Conservation (phyloP, 257 asterid species). For the Verbena officinalis region DNA sequence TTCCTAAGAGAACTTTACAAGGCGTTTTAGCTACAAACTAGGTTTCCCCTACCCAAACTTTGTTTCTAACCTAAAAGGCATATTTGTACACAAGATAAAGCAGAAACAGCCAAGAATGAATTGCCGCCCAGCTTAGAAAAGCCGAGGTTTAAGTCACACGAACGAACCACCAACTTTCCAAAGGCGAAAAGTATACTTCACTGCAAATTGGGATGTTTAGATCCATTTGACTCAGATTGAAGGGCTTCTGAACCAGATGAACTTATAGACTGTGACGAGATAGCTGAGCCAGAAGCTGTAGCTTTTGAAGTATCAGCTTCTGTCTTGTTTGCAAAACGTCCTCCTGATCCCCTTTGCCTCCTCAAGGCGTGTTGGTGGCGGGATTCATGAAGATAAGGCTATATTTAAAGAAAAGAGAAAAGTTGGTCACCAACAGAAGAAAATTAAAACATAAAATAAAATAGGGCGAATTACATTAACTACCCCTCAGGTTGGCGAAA, state of each 20-base stretch:
- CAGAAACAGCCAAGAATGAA: slow-evolving; percentile 84
- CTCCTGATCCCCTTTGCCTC: slow-evolving; percentile 82
- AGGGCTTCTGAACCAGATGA: slow-evolving; percentile 46
- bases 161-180: slow-evolving; percentile 7
- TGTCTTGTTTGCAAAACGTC: slow-evolving; percentile 81
- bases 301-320: slow-evolving; percentile 42
- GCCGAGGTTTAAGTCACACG: slow-evolving; percentile 39
- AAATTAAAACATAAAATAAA: background rate
- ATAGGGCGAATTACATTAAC: no score
- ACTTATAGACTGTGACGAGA: slow-evolving; percentile 36
- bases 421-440: background rate
- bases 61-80: slow-evolving; percentile 15
- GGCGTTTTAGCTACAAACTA: background rate
- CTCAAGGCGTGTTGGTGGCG: slow-evolving; percentile 92
- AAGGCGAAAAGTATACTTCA: background rate
- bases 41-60: background rate
- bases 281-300: slow-evolving; percentile 41
- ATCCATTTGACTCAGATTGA: slow-evolving; percentile 35
- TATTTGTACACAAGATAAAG: slow-evolving; percentile 25
- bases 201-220: slow-evolving; percentile 40
- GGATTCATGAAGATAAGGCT: slow-evolving; percentile 95
- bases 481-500: no score
- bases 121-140: slow-evolving; percentile 65
- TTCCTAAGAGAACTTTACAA: background rate
- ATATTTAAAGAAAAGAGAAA: slow-evolving; percentile 25